Percentiles rank a stretch among this genome's conserved stretches.
Conservation (phyloP, 2,329 filamentous ascomycete species). For the Arthrobotrys pseudoclavata region DNA sequence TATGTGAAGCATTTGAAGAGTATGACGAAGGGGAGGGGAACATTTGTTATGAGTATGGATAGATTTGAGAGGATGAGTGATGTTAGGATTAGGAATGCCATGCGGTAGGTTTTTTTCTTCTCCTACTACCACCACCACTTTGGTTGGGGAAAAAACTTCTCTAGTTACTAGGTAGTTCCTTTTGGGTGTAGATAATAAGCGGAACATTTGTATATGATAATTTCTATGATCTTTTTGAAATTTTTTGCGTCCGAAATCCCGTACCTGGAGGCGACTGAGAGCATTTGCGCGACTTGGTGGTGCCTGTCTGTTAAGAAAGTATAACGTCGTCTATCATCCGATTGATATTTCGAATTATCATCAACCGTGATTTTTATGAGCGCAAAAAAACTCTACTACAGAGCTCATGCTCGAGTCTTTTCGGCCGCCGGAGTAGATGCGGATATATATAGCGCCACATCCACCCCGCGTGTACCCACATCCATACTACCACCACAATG, state of each 20-base stretch:
- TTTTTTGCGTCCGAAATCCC: neutral
- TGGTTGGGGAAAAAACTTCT: neutral
- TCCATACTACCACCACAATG: neutral
- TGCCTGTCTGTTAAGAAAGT: slow-evolving; percentile 22
- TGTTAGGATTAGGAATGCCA: slow-evolving; percentile 72
- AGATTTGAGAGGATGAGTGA: slow-evolving; percentile 77
- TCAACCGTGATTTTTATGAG: neutral
- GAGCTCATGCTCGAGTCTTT: neutral
- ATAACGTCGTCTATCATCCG: slow-evolving; percentile 16
- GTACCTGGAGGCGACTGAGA: slow-evolving; percentile 19
- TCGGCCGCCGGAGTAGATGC: neutral
- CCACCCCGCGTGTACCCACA: neutral
- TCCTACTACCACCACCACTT: neutral
- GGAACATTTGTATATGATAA: slow-evolving; percentile 1
- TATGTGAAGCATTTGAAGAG: slow-evolving; percentile 91
- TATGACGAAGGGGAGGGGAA: slow-evolving; percentile 86
- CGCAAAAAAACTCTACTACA: slow-evolving; percentile 3
- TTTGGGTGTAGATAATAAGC: slow-evolving; percentile 1
- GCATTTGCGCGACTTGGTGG: slow-evolving; percentile 39
- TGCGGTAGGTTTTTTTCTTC: slow-evolving; percentile 63
- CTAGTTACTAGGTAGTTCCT: neutral
- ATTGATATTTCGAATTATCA: neutral
- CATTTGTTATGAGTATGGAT: slow-evolving; percentile 81
- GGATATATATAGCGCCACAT: neutral
- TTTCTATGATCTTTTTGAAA: neutral